Evolutionary conservation across 805 yeast species (phyloP).

Genomic region (Metschnikowia gruessii): DNA sequence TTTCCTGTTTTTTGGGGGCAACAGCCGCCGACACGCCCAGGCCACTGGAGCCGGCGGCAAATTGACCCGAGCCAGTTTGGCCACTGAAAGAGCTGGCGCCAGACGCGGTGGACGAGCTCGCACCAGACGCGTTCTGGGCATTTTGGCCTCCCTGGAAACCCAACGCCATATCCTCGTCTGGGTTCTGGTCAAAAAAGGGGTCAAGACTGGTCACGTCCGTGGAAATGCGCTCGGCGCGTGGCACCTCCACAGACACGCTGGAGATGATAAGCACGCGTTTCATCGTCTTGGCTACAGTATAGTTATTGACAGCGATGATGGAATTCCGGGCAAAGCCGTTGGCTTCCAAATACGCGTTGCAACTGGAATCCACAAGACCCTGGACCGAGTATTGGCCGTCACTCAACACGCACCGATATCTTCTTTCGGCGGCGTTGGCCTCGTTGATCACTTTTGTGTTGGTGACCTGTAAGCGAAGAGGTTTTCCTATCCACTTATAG

Average conservation of each 20-base stretch:
- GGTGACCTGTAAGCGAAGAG: slow-evolving; percentile 34
- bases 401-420: slow-evolving; percentile 35
- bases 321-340: slow-evolving; percentile 46
- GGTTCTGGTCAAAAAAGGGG: slow-evolving; percentile 56
- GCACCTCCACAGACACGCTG: slow-evolving; percentile 42
- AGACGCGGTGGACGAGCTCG: background rate
- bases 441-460: slow-evolving; percentile 33
- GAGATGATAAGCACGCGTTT: slow-evolving; percentile 49
- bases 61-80: background rate
- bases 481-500: slow-evolving; percentile 26
- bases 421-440: slow-evolving; percentile 20
- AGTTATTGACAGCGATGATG: slow-evolving; percentile 41
- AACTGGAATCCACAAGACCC: slow-evolving; percentile 40
- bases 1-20: too few relatives aligned
- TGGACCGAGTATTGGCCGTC: slow-evolving; percentile 40
- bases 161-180: slow-evolving; percentile 45
- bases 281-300: slow-evolving; percentile 45
- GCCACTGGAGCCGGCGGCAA: background rate
- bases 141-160: background rate
- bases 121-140: too few relatives aligned
- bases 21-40: too few relatives aligned
- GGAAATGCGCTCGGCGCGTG: slow-evolving; percentile 36
- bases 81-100: slow-evolving; percentile 3
- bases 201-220: slow-evolving; percentile 46
- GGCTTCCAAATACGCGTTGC: slow-evolving; percentile 38